phyloP scores from a whole-genome alignment of 2,329 filamentous ascomycete genomes.

The Hypoxylon sp. region DNA sequence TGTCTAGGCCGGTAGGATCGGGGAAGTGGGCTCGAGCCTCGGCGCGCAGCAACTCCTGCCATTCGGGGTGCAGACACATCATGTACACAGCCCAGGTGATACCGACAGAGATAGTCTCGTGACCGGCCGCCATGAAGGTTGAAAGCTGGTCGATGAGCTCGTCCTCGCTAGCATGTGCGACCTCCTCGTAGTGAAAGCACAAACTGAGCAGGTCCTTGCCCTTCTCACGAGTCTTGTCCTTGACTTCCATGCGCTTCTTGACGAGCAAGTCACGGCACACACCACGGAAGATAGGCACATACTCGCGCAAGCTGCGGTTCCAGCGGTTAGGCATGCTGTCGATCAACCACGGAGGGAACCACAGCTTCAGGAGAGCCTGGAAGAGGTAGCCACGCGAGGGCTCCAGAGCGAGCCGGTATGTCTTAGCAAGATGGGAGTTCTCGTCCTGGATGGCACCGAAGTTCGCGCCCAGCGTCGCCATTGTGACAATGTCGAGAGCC shows the following conservation, averaged over 20 bases:
- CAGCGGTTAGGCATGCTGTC: constrained; percentile 24
- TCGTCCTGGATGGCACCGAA: constrained; percentile 35
- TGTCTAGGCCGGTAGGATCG: constrained; percentile 16
- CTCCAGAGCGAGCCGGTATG: constrained; percentile 34
- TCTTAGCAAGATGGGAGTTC: constrained; percentile 32
- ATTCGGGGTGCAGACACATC: constrained; percentile 32
- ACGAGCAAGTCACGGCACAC: constrained; percentile 21
- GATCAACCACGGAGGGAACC: constrained; percentile 23
- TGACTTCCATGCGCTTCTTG: constrained; percentile 23
- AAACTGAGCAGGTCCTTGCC: constrained; percentile 33
- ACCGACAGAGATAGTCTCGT: constrained; percentile 41
- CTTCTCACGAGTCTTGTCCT: constrained; percentile 28
- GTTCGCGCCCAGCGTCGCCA: constrained; percentile 32
- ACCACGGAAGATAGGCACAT: constrained; percentile 20
- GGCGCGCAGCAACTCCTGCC: constrained; percentile 34
- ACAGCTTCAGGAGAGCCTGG: constrained; percentile 34
- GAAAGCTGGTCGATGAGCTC: constrained; percentile 42
- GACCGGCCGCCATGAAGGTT: constrained; percentile 41
- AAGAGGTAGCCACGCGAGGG: constrained; percentile 33
- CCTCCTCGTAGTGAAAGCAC: constrained; percentile 26
- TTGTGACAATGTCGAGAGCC: constrained; percentile 35
- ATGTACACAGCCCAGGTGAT: constrained; percentile 43
- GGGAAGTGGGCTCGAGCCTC: constrained; percentile 41
- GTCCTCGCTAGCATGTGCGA: constrained; percentile 25
- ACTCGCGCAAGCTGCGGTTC: constrained; percentile 22